These are phyloP conservation scores for Boletus tomentosulus DNA, from an alignment of 768 basidiomycete genomes.

Conservation along the genomic window DNA sequence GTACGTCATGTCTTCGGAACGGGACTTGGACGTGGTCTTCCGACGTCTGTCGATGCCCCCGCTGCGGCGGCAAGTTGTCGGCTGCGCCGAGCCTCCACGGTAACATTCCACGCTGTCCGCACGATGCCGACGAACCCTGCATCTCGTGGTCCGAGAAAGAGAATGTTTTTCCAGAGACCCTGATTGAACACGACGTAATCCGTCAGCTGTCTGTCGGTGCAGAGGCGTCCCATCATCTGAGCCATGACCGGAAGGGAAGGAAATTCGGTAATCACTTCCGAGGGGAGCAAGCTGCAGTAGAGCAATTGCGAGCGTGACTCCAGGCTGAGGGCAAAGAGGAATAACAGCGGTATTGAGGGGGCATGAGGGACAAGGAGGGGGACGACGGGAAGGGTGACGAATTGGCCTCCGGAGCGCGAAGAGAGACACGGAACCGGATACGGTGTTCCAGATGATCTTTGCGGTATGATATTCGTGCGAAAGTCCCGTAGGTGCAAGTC, in stretches of 20 bases:
- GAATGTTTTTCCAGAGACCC: slow-evolving; percentile 65
- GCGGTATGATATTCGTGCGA: slow-evolving; percentile 33
- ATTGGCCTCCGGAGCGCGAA: slow-evolving; percentile 19
- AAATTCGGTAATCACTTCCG: slow-evolving; percentile 50
- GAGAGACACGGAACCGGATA: slow-evolving; percentile 29
- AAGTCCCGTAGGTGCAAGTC: slow-evolving; percentile 41
- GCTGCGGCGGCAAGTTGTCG: slow-evolving; percentile 18
- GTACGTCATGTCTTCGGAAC: slow-evolving; percentile 18
- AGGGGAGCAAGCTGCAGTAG: slow-evolving; percentile 51
- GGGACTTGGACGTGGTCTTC: slow-evolving; percentile 4
- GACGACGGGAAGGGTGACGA: slow-evolving; percentile 52
- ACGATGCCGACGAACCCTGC: slow-evolving; percentile 43
- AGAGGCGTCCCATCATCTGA: slow-evolving; percentile 40
- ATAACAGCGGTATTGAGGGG: slow-evolving; percentile 49
- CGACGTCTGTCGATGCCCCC: slow-evolving; percentile 14
- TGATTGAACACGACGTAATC: slow-evolving; percentile 40
- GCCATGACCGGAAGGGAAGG: slow-evolving; percentile 60
- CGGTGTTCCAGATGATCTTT: slow-evolving; percentile 31
- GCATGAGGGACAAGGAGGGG: slow-evolving; percentile 47
- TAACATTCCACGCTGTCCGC: slow-evolving; percentile 67
- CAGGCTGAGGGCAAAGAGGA: slow-evolving; percentile 55
- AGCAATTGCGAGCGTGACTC: slow-evolving; percentile 46
- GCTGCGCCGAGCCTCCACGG: slow-evolving; percentile 54
- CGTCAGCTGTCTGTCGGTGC: slow-evolving; percentile 35
- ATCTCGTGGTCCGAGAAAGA: slow-evolving; percentile 50